phyloP scores from a whole-genome alignment of 805 yeast genomes.

The Brettanomyces bruxellensis region DNA sequence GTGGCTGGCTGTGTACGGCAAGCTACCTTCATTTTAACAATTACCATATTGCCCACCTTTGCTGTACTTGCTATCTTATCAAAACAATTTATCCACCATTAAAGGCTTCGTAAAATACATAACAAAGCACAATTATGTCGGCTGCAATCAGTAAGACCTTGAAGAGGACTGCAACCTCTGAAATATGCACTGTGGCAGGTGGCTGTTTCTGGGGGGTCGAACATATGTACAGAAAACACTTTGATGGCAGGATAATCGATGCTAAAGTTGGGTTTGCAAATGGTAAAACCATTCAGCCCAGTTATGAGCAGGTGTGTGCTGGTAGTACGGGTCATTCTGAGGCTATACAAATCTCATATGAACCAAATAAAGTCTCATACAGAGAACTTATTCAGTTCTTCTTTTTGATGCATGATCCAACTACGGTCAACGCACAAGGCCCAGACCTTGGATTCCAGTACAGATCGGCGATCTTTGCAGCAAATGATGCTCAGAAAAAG shows the following conservation, averaged over 20 bases:
- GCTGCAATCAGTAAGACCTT: slow-evolving; percentile 16
- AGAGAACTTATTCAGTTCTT: slow-evolving; percentile 70
- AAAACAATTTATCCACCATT: too few relatives aligned
- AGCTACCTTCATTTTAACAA: too few relatives aligned
- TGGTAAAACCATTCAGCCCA: slow-evolving; percentile 46
- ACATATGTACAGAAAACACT: slow-evolving; percentile 67
- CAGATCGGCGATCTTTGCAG: slow-evolving; percentile 72
- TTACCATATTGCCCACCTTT: too few relatives aligned
- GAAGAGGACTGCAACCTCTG: slow-evolving; percentile 29
- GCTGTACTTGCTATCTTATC: too few relatives aligned
- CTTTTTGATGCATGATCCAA: slow-evolving; percentile 92
- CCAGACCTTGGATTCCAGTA: slow-evolving; percentile 86
- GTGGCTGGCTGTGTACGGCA: too few relatives aligned
- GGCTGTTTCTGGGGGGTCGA: slow-evolving; percentile 91
- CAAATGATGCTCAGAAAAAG: slow-evolving; percentile 37
- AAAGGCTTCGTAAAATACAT: neutral
- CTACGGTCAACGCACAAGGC: slow-evolving; percentile 76
- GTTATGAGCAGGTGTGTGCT: slow-evolving; percentile 65
- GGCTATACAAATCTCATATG: slow-evolving; percentile 72
- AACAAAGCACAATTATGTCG: neutral
- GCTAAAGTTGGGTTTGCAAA: slow-evolving; percentile 87
- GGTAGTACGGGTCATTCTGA: slow-evolving; percentile 80
- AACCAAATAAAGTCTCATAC: slow-evolving; percentile 53
- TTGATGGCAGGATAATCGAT: slow-evolving; percentile 57
- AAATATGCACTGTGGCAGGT: slow-evolving; percentile 48